Evolutionary conservation across 495 filamentous ascomycete genomes (phyloP).

Genomic region (Penicillium taxi): DNA sequence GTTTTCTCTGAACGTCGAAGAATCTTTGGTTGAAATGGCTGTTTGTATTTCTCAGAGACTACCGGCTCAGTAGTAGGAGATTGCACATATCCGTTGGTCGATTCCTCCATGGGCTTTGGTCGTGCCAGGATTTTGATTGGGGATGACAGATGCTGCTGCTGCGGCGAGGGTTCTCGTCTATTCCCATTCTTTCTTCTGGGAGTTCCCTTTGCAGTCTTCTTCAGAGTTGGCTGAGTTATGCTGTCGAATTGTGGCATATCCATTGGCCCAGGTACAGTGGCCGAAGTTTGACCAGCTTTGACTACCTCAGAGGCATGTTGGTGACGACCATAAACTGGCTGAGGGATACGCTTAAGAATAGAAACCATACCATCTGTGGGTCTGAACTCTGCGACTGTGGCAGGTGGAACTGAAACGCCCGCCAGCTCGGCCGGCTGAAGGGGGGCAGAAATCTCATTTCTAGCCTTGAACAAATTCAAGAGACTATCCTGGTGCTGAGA

Average conservation of each 20-base stretch:
- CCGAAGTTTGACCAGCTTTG: conserved; percentile 24
- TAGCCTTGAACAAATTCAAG: conserved; percentile 28
- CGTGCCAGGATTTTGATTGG: conserved; percentile 40
- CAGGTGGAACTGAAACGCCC: conserved; percentile 22
- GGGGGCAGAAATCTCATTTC: conserved; percentile 11
- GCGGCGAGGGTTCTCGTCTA: conserved; percentile 12
- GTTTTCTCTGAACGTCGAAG: conserved; percentile 45
- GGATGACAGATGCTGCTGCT: conserved; percentile 24
- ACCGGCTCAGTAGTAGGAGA: conserved; percentile 12
- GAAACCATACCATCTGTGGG: conserved; percentile 24
- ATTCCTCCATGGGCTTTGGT: conserved; percentile 21
- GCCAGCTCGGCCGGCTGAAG: conserved; percentile 32
- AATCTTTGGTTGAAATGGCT: conserved; percentile 54
- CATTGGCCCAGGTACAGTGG: conserved; percentile 45
- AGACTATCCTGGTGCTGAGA: conserved; percentile 37
- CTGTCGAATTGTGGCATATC: conserved; percentile 43
- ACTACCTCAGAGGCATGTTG: conserved; percentile 6
- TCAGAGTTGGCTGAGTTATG: conserved; percentile 19
- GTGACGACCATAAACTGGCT: conserved; percentile 13
- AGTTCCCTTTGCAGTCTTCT: conserved; percentile 15
- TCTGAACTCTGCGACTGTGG: neutral
- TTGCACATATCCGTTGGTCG: conserved; percentile 11
- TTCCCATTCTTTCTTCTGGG: conserved; percentile 17
- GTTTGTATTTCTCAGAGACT: conserved; percentile 30
- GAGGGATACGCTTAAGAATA: conserved; percentile 30